Evolutionary conservation across 2,329 filamentous ascomycete species (phyloP).

Genomic region (Ascochyta clinopodiicola): DNA sequence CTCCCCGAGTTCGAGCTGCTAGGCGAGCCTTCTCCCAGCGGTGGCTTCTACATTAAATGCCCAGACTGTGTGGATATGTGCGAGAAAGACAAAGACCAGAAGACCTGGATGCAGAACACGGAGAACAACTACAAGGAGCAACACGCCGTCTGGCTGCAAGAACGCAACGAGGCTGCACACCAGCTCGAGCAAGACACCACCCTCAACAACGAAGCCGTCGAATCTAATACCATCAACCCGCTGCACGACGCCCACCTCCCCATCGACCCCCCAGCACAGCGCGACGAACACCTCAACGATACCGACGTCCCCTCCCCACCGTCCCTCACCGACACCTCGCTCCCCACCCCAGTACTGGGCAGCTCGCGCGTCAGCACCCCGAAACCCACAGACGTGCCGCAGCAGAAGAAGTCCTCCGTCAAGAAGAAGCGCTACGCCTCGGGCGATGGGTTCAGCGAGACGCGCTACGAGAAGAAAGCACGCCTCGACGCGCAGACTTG

Average conservation of each 20-base stretch:
- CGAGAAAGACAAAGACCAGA: constrained; percentile 27
- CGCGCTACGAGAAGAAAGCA: constrained; percentile 21
- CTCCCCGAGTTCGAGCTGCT: constrained; percentile 61
- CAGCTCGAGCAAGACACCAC: constrained; percentile 21
- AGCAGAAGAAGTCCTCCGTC: neutral
- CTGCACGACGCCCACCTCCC: neutral
- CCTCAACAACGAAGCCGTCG: neutral
- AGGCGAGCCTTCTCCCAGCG: constrained; percentile 49
- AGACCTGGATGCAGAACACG: constrained; percentile 31
- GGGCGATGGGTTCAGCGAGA: constrained; percentile 9
- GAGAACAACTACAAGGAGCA: constrained; percentile 34
- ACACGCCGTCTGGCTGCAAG: constrained; percentile 28
- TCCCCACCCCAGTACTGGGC: constrained; percentile 30
- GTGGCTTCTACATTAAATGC: constrained; percentile 63
- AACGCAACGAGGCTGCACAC: constrained; percentile 24
- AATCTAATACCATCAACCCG: neutral
- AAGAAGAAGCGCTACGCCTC: constrained; percentile 11
- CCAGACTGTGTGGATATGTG: constrained; percentile 46
- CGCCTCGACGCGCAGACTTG: constrained; percentile 16
- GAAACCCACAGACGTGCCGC: constrained; percentile 6
- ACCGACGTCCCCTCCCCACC: constrained; percentile 30
- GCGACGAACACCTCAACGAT: constrained; percentile 18
- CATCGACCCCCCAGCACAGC: neutral
- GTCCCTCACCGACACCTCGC: constrained; percentile 35
- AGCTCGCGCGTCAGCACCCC: constrained; percentile 36